Percentiles rank a stretch among this genome's conserved stretches.
These are phyloP conservation scores for Saturnispora quitensis DNA, from an alignment of 805 yeast genomes.

Conservation along the genomic window DNA sequence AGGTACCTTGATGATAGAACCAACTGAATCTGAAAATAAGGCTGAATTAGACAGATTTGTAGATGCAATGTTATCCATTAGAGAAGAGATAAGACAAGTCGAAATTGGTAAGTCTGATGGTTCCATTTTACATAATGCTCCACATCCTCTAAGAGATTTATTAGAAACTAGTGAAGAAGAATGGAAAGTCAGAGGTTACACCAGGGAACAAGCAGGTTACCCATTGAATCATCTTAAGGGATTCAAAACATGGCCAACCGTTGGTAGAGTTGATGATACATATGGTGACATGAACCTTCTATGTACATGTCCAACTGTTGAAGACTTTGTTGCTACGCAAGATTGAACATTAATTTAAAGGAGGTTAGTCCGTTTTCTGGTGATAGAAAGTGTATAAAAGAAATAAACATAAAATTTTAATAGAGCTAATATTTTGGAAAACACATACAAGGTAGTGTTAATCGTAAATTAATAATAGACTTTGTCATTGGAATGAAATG, in stretches of 20 bases:
- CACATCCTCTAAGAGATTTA: constrained; percentile 80
- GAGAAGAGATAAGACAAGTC: constrained; percentile 69
- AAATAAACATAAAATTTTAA: background rate
- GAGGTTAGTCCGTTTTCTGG: background rate
- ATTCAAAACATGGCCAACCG: constrained; percentile 92
- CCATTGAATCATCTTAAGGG: constrained; percentile 69
- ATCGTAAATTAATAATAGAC: constrained; percentile 1
- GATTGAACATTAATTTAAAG: background rate
- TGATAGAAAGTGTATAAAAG: background rate
- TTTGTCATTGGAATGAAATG: constrained; percentile 5
- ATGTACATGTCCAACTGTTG: constrained; percentile 89
- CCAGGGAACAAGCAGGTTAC: constrained; percentile 89
- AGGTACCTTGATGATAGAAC: constrained; percentile 95
- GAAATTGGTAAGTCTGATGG: constrained; percentile 61
- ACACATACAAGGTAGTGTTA: background rate
- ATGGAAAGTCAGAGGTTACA: constrained; percentile 81
- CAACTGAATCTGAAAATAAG: constrained; percentile 89
- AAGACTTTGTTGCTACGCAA: constrained; percentile 45
- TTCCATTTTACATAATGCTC: constrained; percentile 74
- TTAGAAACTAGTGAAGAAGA: constrained; percentile 48
- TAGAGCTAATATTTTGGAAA: background rate
- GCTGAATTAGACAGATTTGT: constrained; percentile 87
- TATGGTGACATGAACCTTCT: constrained; percentile 88
- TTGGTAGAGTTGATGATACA: constrained; percentile 86
- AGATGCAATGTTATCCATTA: constrained; percentile 75